A percentile compares a stretch with the other conserved stretches of the same genome.
Conservation (phyloP, 352 stramenopile species). For the Pythium utonaiense region DNA sequence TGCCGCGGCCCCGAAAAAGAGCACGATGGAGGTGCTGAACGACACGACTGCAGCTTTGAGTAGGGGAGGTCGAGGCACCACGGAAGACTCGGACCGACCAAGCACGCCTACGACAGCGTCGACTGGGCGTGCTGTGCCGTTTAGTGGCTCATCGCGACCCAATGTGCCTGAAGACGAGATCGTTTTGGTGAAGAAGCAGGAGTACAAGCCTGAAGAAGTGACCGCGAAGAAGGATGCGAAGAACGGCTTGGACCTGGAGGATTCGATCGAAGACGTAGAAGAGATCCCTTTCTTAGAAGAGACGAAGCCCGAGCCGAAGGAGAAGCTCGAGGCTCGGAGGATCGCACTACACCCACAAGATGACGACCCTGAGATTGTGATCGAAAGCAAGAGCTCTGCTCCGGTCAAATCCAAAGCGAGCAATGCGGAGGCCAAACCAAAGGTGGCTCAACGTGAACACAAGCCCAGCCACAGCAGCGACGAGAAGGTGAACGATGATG, state of each 20-base stretch:
- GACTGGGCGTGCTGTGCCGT: conserved; percentile 48
- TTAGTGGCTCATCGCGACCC: conserved; percentile 42
- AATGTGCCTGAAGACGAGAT: conserved; percentile 70
- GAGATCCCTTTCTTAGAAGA: conserved; percentile 79
- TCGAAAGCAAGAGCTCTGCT: conserved; percentile 43
- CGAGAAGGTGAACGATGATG: conserved; percentile 23
- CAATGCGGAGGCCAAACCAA: conserved; percentile 16
- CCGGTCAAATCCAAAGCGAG: conserved; percentile 10
- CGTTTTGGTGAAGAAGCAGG: conserved; percentile 64
- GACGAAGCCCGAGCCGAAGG: conserved; percentile 40
- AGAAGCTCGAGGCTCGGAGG: neutral
- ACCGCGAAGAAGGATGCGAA: conserved; percentile 19
- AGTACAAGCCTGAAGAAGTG: conserved; percentile 31
- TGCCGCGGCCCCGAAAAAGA: conserved; percentile 39
- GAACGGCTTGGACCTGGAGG: conserved; percentile 34
- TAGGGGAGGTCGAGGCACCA: conserved; percentile 4
- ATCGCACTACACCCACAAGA: conserved; percentile 24
- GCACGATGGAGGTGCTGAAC: conserved; percentile 68
- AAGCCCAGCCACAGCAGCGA: conserved; percentile 25
- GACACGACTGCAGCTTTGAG: conserved; percentile 47
- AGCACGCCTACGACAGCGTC: conserved; percentile 16
- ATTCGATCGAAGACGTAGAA: conserved; percentile 76
- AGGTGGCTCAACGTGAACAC: conserved; percentile 2
- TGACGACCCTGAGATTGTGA: conserved; percentile 53
- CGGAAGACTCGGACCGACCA: conserved; percentile 17